Conservation (phyloP, 1,284 basidiomycete species). For the Neonothopanus nambi region DNA sequence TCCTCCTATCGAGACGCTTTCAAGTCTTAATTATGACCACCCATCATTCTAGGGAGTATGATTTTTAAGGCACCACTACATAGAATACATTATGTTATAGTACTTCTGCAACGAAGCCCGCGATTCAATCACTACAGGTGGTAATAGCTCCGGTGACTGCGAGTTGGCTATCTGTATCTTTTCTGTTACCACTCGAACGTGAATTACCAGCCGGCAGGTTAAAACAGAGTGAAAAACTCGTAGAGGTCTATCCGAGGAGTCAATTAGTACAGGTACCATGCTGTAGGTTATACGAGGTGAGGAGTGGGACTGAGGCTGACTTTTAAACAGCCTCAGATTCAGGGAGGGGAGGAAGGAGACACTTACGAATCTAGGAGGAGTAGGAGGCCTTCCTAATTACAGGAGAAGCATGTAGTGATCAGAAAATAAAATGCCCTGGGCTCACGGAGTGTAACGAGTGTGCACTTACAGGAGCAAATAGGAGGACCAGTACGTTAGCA, state of each 20-base stretch:
- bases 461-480: background rate
- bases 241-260: conserved; percentile 13
- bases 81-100: no score
- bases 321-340: background rate
- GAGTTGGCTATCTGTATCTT: conserved; percentile 23
- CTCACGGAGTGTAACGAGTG: conserved; percentile 1
- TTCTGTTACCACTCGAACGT: conserved; percentile 19
- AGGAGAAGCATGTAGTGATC: no score
- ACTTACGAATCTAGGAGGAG: conserved; percentile 7
- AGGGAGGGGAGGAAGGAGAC: background rate
- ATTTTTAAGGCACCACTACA: no score
- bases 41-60: no score
- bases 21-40: no score
- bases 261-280: no score
- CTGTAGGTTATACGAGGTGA: no score
- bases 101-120: no score
- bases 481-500: background rate
- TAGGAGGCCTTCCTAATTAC: background rate
- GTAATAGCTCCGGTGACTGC: conserved; percentile 10
- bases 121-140: no score
- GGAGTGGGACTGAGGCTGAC: no score
- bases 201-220: conserved; percentile 21
- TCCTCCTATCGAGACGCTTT: no score
- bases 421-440: no score
- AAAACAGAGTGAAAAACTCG: conserved; percentile 24